phyloP scores from a whole-genome alignment of 345 rosid genomes.

The Brassica napus region Da-Ae NC_063442.1:513501-514000 shows the following conservation, averaged over 20 bases:
- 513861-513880: not conserved
- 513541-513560: constrained; percentile 24
- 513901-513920: not conserved
- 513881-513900: not conserved
- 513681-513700: not conserved
- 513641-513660: constrained; percentile 39
- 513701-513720: constrained; percentile 23
- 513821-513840: not conserved
- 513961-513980: not conserved
- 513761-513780: not conserved
- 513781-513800: not conserved
- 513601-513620: constrained; percentile 47
- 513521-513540: constrained; percentile 45
- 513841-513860: not conserved
- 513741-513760: not conserved
- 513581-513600: constrained; percentile 34
- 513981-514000: not conserved
- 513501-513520: constrained; percentile 56
- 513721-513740: not conserved
- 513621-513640: constrained; percentile 42
- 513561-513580: constrained; percentile 43
- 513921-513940: not conserved
- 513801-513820: not conserved
- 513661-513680: not conserved
- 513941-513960: not conserved